A percentile compares a stretch with the other conserved stretches of the same genome.
phyloP scores from a whole-genome alignment of 2,329 filamentous ascomycete genomes.

The Trichoderma asperellum region DNA sequence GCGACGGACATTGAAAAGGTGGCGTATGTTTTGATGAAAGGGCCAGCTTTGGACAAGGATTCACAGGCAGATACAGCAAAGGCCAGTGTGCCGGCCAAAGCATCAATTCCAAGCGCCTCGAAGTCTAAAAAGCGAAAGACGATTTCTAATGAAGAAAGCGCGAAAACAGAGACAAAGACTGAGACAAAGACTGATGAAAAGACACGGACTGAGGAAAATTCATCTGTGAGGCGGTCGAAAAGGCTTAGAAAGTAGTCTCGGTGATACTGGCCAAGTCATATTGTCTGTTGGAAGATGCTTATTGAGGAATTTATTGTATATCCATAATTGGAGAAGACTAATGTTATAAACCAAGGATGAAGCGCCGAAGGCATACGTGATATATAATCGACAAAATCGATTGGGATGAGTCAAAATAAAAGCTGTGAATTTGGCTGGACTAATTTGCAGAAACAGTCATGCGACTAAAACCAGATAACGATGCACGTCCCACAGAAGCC shows the following conservation, averaged over 20 bases:
- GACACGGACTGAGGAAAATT: neutral
- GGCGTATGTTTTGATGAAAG: conserved; percentile 68
- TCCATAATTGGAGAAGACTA: neutral
- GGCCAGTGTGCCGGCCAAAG: neutral
- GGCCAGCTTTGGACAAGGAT: conserved; percentile 29
- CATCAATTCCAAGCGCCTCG: neutral
- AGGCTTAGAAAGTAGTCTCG: conserved; percentile 22
- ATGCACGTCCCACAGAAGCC: neutral
- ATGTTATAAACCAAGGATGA: neutral
- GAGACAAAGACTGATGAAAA: conserved; percentile 27
- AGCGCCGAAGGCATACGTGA: neutral
- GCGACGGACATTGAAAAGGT: conserved; percentile 71
- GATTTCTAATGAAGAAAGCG: conserved; percentile 30
- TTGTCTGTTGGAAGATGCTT: neutral
- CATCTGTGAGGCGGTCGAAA: conserved; percentile 30
- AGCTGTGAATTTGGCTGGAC: conserved; percentile 3
- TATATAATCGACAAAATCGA: neutral
- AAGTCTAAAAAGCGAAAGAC: conserved; percentile 34
- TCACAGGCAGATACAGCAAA: neutral
- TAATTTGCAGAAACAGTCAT: conserved; percentile 24
- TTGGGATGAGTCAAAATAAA: neutral
- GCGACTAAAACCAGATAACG: conserved; percentile 2
- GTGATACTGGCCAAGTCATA: neutral
- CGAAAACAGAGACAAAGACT: neutral
- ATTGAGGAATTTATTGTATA: neutral